These are phyloP conservation scores for Heterobasidion irregulare DNA, from an alignment of 1,284 basidiomycete genomes.

Conservation along the genomic window DNA sequence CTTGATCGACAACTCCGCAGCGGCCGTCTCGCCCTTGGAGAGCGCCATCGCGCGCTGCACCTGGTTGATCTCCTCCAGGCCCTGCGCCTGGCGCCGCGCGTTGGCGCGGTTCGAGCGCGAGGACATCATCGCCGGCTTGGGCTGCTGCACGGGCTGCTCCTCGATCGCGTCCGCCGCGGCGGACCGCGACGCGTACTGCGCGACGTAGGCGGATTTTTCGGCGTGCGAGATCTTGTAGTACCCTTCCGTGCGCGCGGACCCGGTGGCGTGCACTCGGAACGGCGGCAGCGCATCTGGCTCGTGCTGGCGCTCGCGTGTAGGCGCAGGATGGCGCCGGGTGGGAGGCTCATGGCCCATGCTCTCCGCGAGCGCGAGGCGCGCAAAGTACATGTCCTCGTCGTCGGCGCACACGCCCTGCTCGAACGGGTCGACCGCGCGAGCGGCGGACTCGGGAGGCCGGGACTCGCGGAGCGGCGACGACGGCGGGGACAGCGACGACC, in stretches of 20 bases:
- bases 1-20: slow-evolving; percentile 71
- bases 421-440: slow-evolving; percentile 51
- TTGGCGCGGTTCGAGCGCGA: slow-evolving; percentile 92
- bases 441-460: slow-evolving; percentile 26
- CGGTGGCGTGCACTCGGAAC: slow-evolving; percentile 67
- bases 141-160: slow-evolving; percentile 34
- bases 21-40: slow-evolving; percentile 64
- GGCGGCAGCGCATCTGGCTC: slow-evolving; percentile 27
- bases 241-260: slow-evolving; percentile 88
- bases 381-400: slow-evolving; percentile 89
- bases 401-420: slow-evolving; percentile 65
- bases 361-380: slow-evolving; percentile 52
- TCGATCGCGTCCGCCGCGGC: slow-evolving; percentile 27
- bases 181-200: slow-evolving; percentile 63
- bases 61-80: slow-evolving; percentile 92
- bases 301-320: slow-evolving; percentile 16
- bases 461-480: slow-evolving; percentile 23
- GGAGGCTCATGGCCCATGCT: slow-evolving; percentile 4
- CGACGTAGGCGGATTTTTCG: slow-evolving; percentile 86
- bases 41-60: slow-evolving; percentile 67
- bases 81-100: slow-evolving; percentile 86
- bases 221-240: slow-evolving; percentile 91
- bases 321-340: slow-evolving; percentile 18
- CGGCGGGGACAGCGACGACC: slow-evolving; percentile 31
- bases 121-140: slow-evolving; percentile 56